phyloP scores from a whole-genome alignment of 768 basidiomycete genomes.

The Asterophora parasitica region DNA sequence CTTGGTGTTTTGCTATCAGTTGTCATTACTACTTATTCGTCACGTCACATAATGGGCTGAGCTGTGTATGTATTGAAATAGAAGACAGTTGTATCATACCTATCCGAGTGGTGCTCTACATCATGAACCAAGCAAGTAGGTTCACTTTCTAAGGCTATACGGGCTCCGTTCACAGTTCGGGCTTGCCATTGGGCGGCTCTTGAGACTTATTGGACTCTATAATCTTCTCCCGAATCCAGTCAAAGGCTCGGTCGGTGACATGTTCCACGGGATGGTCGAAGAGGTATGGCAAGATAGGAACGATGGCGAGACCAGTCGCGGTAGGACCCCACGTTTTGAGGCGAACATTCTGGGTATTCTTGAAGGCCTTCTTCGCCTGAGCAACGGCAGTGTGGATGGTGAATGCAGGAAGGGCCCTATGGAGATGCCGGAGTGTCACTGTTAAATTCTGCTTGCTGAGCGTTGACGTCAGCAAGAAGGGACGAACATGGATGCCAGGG shows the following conservation, averaged over 20 bases:
- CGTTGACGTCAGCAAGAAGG: slow-evolving; percentile 7
- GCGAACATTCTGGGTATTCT: slow-evolving; percentile 49
- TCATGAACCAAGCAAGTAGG: not conserved
- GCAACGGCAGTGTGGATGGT: slow-evolving; percentile 82
- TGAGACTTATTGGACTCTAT: slow-evolving; percentile 29
- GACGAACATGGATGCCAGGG: slow-evolving; percentile 74
- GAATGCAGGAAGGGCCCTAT: slow-evolving; percentile 76
- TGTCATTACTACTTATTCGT: slow-evolving; percentile 4
- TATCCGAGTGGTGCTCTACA: not conserved
- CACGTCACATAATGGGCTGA: slow-evolving; percentile 1
- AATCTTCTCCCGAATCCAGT: slow-evolving; percentile 60
- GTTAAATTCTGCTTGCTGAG: slow-evolving; percentile 6
- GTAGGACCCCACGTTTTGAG: slow-evolving; percentile 76
- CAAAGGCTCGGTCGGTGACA: slow-evolving; percentile 61
- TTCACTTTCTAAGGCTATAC: not conserved
- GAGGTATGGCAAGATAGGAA: slow-evolving; percentile 69
- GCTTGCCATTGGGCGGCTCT: slow-evolving; percentile 9
- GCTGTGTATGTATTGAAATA: slow-evolving; percentile 6
- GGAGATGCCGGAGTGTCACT: slow-evolving; percentile 2
- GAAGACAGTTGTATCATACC: slow-evolving; percentile 9
- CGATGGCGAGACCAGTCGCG: slow-evolving; percentile 63
- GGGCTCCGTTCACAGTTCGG: slow-evolving; percentile 7
- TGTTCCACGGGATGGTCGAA: slow-evolving; percentile 80
- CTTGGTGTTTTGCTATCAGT: slow-evolving; percentile 7
- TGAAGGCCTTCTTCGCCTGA: slow-evolving; percentile 66